These are phyloP conservation scores for Boletus rubropictus DNA, from an alignment of 768 basidiomycete species.

Conservation along the genomic window DNA sequence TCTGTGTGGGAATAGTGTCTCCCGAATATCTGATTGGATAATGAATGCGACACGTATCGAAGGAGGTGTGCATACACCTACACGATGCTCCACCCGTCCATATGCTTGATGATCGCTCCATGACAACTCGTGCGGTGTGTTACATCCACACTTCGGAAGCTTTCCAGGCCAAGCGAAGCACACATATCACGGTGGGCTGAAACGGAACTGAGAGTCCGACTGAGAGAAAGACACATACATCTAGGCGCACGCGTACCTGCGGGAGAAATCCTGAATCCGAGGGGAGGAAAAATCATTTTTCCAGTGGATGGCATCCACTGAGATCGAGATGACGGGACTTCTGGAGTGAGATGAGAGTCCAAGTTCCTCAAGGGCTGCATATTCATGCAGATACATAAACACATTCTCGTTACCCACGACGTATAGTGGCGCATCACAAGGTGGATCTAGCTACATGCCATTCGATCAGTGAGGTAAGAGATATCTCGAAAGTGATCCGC, in stretches of 20 bases:
- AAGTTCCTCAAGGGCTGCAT: slow-evolving; percentile 63
- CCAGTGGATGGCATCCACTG: slow-evolving; percentile 53
- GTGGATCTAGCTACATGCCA: slow-evolving; percentile 54
- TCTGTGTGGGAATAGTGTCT: slow-evolving; percentile 76
- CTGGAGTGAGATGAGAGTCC: slow-evolving; percentile 48
- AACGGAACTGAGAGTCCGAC: slow-evolving; percentile 36
- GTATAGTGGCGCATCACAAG: slow-evolving; percentile 58
- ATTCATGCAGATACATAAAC: slow-evolving; percentile 67
- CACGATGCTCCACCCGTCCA: slow-evolving; percentile 48
- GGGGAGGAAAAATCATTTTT: slow-evolving; percentile 34
- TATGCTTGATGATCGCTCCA: slow-evolving; percentile 63
- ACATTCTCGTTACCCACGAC: slow-evolving; percentile 56
- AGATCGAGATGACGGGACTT: slow-evolving; percentile 50
- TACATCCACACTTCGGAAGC: slow-evolving; percentile 66
- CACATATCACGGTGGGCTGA: slow-evolving; percentile 42
- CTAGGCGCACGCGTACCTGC: slow-evolving; percentile 2
- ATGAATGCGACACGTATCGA: background rate
- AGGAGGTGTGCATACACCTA: slow-evolving; percentile 16
- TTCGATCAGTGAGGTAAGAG: background rate
- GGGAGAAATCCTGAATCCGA: background rate
- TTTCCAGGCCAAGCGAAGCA: slow-evolving; percentile 48
- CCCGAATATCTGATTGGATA: slow-evolving; percentile 69
- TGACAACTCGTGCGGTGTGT: slow-evolving; percentile 67
- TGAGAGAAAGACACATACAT: background rate
- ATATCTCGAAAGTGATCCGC: background rate